Evolutionary conservation across 164 flowering plant genomes (phyloP).

Genomic region (Umbellularia californica): DNA sequence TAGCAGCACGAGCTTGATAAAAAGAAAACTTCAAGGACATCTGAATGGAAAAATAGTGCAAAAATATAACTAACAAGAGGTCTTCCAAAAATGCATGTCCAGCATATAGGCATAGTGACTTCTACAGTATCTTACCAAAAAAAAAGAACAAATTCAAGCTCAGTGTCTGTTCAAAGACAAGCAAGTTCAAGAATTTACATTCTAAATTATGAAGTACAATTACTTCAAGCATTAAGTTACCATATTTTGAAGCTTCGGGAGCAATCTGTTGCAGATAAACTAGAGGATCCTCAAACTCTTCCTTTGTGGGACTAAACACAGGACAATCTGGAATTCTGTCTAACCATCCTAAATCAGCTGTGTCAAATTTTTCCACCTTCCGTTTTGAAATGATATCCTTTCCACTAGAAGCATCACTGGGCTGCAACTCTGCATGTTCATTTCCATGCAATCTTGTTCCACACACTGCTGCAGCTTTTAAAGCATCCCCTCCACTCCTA

Average conservation of each 20-base stretch:
- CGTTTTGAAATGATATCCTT: slow-evolving; percentile 46
- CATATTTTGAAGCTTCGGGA: slow-evolving; percentile 89
- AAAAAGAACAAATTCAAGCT: neutral
- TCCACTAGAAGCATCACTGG: slow-evolving; percentile 28
- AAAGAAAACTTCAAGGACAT: no score
- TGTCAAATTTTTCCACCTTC: slow-evolving; percentile 62
- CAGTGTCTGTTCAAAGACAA: no score
- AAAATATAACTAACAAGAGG: no score
- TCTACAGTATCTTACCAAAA: neutral
- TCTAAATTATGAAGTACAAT: neutral
- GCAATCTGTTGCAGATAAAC: slow-evolving; percentile 84
- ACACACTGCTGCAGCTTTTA: slow-evolving; percentile 62
- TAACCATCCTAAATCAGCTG: slow-evolving; percentile 63
- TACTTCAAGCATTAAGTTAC: slow-evolving; percentile 32
- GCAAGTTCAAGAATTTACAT: no score
- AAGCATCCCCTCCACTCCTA: slow-evolving; percentile 90
- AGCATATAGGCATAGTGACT: neutral
- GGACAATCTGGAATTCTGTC: slow-evolving; percentile 85
- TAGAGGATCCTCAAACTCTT: slow-evolving; percentile 94
- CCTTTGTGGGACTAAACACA: slow-evolving; percentile 71
- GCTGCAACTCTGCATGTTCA: slow-evolving; percentile 26
- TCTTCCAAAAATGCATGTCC: no score
- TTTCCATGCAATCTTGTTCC: slow-evolving; percentile 48
- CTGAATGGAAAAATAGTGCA: no score
- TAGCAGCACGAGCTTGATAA: no score